Conservation (phyloP, 2,329 filamentous ascomycete species). For the Cladosporium velox region DNA sequence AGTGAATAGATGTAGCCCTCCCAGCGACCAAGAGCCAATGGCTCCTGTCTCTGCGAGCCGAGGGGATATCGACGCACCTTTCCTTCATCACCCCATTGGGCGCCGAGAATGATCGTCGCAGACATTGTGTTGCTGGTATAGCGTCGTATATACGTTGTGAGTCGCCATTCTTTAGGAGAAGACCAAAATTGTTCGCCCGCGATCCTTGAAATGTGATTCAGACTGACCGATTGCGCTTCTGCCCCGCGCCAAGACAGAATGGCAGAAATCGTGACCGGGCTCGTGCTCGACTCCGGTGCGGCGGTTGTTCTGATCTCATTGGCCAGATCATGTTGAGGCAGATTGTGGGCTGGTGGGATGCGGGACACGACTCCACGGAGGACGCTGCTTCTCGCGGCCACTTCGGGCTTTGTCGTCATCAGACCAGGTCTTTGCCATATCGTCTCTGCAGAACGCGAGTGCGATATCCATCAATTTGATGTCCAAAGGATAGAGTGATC, state of each 20-base stretch:
- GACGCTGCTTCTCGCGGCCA: not conserved
- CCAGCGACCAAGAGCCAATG: no score
- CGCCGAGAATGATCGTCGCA: slow-evolving; percentile 61
- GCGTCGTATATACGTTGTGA: no score
- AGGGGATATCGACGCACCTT: no score
- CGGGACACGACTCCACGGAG: not conserved
- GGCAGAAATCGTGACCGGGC: not conserved
- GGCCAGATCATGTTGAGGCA: not conserved
- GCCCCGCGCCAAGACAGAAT: no score
- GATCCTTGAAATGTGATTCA: no score
- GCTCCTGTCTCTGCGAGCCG: no score
- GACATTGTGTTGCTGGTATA: no score
- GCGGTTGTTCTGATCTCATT: not conserved
- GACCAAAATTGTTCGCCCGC: no score
- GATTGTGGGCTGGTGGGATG: not conserved
- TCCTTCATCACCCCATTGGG: slow-evolving; percentile 62
- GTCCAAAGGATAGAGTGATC: not conserved
- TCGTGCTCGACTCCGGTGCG: not conserved
- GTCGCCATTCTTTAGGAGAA: no score
- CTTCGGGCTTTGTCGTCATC: not conserved
- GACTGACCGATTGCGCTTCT: no score
- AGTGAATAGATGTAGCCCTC: no score
- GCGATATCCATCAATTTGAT: not conserved
- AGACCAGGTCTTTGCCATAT: not conserved
- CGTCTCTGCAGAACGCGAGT: not conserved